phyloP scores from a whole-genome alignment of 75 land plant genomes.

The Cryptomeria japonica region DNA sequence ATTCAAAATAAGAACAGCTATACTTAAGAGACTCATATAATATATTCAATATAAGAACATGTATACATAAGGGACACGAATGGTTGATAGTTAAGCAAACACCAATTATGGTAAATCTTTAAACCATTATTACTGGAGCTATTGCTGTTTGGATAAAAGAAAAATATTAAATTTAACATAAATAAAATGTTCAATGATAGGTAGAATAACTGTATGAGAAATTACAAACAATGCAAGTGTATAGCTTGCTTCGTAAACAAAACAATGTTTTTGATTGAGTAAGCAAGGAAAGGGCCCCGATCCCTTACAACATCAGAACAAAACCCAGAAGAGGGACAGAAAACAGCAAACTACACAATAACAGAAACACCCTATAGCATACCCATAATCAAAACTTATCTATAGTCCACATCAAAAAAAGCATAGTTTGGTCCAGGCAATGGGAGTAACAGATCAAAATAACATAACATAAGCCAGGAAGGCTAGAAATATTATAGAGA shows the following conservation, averaged over 20 bases:
- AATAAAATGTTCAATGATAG: background rate
- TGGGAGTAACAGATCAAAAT: no score
- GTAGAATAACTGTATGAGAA: background rate
- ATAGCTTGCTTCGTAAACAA: background rate
- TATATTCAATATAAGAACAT: background rate
- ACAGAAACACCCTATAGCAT: no score
- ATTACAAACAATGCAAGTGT: background rate
- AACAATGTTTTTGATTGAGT: no score
- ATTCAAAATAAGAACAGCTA: conserved; percentile 11
- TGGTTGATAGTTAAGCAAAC: background rate
- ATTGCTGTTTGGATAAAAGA: background rate
- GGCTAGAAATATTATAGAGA: no score
- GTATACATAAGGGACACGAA: background rate
- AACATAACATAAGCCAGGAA: no score
- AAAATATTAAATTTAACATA: background rate
- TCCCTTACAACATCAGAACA: no score
- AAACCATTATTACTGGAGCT: background rate
- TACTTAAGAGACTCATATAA: background rate
- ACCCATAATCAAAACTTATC: no score
- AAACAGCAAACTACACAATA: no score
- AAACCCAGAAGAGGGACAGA: no score
- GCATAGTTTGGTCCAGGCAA: no score
- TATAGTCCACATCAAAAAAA: no score
- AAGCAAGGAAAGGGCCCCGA: no score
- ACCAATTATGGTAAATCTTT: background rate